phyloP scores from a whole-genome alignment of 164 flowering plant genomes.

The Magnolia kwangsiensis region DNA sequence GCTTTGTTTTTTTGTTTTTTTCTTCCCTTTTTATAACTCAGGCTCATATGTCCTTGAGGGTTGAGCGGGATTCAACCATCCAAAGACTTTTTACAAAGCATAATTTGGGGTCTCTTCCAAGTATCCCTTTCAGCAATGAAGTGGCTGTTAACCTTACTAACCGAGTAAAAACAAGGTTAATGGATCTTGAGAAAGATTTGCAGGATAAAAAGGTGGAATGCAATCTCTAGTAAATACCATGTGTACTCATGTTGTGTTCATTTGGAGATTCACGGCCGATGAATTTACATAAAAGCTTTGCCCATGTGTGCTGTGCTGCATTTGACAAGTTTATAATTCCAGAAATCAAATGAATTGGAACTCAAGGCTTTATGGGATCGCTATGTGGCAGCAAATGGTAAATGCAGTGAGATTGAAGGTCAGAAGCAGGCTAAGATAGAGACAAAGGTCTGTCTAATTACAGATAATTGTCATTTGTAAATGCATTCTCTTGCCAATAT shows the following conservation, averaged over 20 bases:
- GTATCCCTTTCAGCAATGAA: slow-evolving; percentile 60
- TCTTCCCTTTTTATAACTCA: slow-evolving; percentile 16
- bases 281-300: not conserved
- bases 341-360: slow-evolving; percentile 63
- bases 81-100: slow-evolving; percentile 53
- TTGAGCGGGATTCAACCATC: slow-evolving; percentile 62
- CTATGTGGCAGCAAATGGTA: slow-evolving; percentile 56
- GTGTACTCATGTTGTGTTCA: not conserved
- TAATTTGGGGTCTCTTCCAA: slow-evolving; percentile 68
- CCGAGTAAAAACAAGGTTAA: slow-evolving; percentile 53
- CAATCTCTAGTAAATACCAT: not conserved
- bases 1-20: not conserved
- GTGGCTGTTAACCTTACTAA: slow-evolving; percentile 52
- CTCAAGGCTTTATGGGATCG: slow-evolving; percentile 53
- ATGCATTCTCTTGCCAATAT: not conserved
- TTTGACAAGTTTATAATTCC: slow-evolving; percentile 23
- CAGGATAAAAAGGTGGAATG: slow-evolving; percentile 63
- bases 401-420: slow-evolving; percentile 62
- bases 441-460: slow-evolving; percentile 53
- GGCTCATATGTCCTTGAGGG: slow-evolving; percentile 56
- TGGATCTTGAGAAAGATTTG: slow-evolving; percentile 63
- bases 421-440: slow-evolving; percentile 63
- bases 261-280: not conserved
- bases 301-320: slow-evolving; percentile 7
- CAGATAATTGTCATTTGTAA: not conserved